A percentile compares a stretch with the other conserved stretches of the same genome.
Evolutionary conservation across 139 green algal genomes (phyloP).

Genomic region (Picochlorum sp.): DNA sequence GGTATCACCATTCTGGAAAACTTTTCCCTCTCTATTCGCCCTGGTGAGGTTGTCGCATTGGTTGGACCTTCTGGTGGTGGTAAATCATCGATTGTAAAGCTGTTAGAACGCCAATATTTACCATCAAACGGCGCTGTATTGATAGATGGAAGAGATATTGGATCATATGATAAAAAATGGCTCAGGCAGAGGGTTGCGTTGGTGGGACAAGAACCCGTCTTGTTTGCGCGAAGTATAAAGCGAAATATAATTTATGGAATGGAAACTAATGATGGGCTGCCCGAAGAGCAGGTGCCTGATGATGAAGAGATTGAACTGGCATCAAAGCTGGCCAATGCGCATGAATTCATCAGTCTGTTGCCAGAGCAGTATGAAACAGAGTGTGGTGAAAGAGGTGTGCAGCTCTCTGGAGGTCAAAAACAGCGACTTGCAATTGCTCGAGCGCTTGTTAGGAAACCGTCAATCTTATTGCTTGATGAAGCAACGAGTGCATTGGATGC

Average conservation of each 20-base stretch:
- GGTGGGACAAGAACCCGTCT: slow-evolving; percentile 76
- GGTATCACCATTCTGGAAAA: slow-evolving; percentile 43
- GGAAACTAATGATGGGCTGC: slow-evolving; percentile 43
- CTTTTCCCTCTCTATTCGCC: slow-evolving; percentile 44
- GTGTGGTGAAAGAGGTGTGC: slow-evolving; percentile 71
- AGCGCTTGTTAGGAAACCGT: slow-evolving; percentile 68
- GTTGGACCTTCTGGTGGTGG: slow-evolving; percentile 76
- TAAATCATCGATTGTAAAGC: slow-evolving; percentile 84
- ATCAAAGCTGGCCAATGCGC: slow-evolving; percentile 57
- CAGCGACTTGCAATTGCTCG: slow-evolving; percentile 91
- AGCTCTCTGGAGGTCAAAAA: slow-evolving; percentile 77
- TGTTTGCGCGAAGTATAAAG: slow-evolving; percentile 69
- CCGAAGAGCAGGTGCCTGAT: slow-evolving; percentile 16
- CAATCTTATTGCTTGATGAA: slow-evolving; percentile 89
- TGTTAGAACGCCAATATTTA: slow-evolving; percentile 87
- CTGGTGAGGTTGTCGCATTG: slow-evolving; percentile 71
- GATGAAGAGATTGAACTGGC: slow-evolving; percentile 28
- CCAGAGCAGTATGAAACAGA: slow-evolving; percentile 76
- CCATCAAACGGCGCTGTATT: slow-evolving; percentile 51
- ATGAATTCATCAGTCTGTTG: slow-evolving; percentile 70
- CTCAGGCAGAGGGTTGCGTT: slow-evolving; percentile 45
- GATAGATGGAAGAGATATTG: slow-evolving; percentile 67
- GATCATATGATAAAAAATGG: slow-evolving; percentile 48
- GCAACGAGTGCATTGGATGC: slow-evolving; percentile 75
- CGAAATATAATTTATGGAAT: slow-evolving; percentile 80